A percentile compares a stretch with the other conserved stretches of the same genome.
These are phyloP conservation scores for Lodderomyces metapsilosis DNA, from an alignment of 1,139 yeast species.

Conservation along the genomic window DNA sequence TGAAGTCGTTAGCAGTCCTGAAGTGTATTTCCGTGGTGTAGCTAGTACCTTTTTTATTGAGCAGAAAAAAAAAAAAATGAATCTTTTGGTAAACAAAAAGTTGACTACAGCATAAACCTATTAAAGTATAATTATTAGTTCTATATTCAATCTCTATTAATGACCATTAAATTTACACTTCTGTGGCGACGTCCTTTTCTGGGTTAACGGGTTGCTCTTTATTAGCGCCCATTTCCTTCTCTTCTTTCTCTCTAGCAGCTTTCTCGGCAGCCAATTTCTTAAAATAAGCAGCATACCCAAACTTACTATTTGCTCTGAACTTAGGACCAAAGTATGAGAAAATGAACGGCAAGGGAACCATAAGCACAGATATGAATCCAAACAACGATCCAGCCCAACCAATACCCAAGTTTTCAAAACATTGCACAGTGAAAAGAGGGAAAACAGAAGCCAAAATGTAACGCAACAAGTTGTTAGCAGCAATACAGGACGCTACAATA, in stretches of 20 bases:
- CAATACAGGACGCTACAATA: slow-evolving; percentile 71
- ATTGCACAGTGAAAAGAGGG: slow-evolving; percentile 46
- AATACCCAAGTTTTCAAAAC: slow-evolving; percentile 38
- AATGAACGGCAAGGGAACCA: slow-evolving; percentile 40
- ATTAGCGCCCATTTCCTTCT: slow-evolving; percentile 3
- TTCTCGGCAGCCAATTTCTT: slow-evolving; percentile 28
- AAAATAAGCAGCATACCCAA: slow-evolving; percentile 56
- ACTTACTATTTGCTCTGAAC: slow-evolving; percentile 54
- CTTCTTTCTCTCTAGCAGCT: slow-evolving; percentile 15
- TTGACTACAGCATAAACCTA: too few relatives aligned
- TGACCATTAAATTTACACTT: slow-evolving; percentile 7
- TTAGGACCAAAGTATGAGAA: slow-evolving; percentile 57
- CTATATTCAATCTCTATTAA: slow-evolving; percentile 1
- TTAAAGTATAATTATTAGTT: too few relatives aligned
- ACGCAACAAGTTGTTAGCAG: slow-evolving; percentile 74
- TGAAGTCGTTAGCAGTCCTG: not conserved
- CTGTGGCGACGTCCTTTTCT: slow-evolving; percentile 10
- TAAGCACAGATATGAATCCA: slow-evolving; percentile 33
- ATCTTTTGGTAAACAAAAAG: too few relatives aligned
- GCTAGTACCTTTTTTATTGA: not conserved
- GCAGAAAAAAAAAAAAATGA: not conserved
- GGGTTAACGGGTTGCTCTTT: not conserved
- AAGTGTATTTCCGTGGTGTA: not conserved
- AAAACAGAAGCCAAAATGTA: slow-evolving; percentile 63
- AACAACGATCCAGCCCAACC: slow-evolving; percentile 41